These are phyloP conservation scores for Hylodesmum podocarpum DNA, from an alignment of 306 rosid species.

Conservation along the genomic window DNA sequence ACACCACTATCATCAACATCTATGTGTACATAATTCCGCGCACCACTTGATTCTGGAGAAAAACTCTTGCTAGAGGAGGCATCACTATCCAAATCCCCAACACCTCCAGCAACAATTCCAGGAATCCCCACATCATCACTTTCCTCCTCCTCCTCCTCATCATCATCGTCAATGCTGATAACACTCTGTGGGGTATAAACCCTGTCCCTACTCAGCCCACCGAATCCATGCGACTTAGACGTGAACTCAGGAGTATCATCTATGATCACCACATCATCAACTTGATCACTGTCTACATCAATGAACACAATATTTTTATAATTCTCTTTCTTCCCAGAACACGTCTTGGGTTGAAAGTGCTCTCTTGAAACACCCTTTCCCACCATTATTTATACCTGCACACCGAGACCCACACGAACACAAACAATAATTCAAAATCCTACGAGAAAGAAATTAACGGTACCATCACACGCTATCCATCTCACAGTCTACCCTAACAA, in stretches of 20 bases:
- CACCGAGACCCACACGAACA: neutral
- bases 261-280: slow-evolving; percentile 54
- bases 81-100: slow-evolving; percentile 80
- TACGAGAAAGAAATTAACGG: neutral
- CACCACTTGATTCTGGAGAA: slow-evolving; percentile 34
- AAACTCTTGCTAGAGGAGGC: slow-evolving; percentile 62
- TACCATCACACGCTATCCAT: neutral
- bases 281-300: slow-evolving; percentile 64
- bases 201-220: slow-evolving; percentile 40
- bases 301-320: slow-evolving; percentile 50
- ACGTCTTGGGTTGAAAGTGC: slow-evolving; percentile 44
- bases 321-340: slow-evolving; percentile 53
- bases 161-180: slow-evolving; percentile 67
- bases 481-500: neutral
- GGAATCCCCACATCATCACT: slow-evolving; percentile 38
- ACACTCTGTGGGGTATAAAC: slow-evolving; percentile 38
- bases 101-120: slow-evolving; percentile 41
- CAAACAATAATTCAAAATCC: slow-evolving; percentile 8
- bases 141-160: slow-evolving; percentile 54
- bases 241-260: slow-evolving; percentile 46
- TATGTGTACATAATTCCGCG: slow-evolving; percentile 26
- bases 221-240: slow-evolving; percentile 33
- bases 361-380: slow-evolving; percentile 49
- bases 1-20: slow-evolving; percentile 44
- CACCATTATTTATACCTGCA: slow-evolving; percentile 54